phyloP scores from a whole-genome alignment of 2,329 filamentous ascomycete species.

The Verticillium isaacii region DNA sequence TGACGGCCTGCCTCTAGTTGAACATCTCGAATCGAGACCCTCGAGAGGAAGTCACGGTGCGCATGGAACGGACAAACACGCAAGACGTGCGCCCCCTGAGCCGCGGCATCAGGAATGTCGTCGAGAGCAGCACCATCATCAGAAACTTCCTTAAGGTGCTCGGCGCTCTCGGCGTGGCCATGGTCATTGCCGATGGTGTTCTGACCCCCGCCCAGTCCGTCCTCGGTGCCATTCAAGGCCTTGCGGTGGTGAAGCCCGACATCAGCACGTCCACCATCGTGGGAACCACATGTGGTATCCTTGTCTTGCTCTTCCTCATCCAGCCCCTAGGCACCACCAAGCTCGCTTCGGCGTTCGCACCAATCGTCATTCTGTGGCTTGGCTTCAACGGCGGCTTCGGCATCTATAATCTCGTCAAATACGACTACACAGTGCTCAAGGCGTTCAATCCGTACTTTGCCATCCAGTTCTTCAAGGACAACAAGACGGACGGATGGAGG shows the following conservation, averaged over 20 bases:
- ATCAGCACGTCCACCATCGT: constrained; percentile 55
- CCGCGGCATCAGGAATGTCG: constrained; percentile 45
- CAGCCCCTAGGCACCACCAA: constrained; percentile 62
- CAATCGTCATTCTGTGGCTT: constrained; percentile 64
- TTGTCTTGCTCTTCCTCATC: constrained; percentile 57
- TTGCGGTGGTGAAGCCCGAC: constrained; percentile 51
- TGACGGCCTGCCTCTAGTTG: constrained; percentile 27
- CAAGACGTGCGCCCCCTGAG: constrained; percentile 49
- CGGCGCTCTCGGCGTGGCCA: constrained; percentile 60
- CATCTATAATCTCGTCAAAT: constrained; percentile 54
- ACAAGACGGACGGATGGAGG: constrained; percentile 57
- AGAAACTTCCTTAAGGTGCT: constrained; percentile 53
- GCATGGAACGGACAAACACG: constrained; percentile 54
- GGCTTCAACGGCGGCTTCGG: constrained; percentile 58
- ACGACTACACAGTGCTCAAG: constrained; percentile 49
- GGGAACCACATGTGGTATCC: constrained; percentile 59
- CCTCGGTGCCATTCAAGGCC: constrained; percentile 62
- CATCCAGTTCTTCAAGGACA: constrained; percentile 54
- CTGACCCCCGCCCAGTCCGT: constrained; percentile 67
- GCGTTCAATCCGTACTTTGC: constrained; percentile 57
- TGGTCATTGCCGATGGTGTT: constrained; percentile 64
- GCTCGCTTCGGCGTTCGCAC: constrained; percentile 57
- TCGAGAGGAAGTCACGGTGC: constrained; percentile 46
- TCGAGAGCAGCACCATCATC: constrained; percentile 51
- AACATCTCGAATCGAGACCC: constrained; percentile 58